phyloP scores from a whole-genome alignment of 2,329 filamentous ascomycete species.

The Ophiostoma piceae region DNA sequence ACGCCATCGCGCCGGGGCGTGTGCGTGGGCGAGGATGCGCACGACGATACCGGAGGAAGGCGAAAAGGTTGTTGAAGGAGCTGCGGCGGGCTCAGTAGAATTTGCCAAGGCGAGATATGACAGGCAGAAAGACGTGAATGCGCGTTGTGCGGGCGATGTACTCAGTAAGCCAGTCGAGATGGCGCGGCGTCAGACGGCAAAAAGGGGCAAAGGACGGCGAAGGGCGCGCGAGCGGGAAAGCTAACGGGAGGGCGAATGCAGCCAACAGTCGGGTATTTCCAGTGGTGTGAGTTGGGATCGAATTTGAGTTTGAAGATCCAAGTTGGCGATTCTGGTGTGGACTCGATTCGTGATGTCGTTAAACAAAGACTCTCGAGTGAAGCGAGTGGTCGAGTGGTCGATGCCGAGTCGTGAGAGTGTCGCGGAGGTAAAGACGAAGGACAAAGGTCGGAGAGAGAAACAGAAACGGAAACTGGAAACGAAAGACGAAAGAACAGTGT shows the following conservation, averaged over 20 bases:
- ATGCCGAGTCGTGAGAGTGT: neutral
- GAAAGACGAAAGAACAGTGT: slow-evolving; percentile 1
- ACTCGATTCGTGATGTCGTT: neutral
- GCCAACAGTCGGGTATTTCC: slow-evolving; percentile 16
- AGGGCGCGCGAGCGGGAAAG: slow-evolving; percentile 9
- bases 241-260: slow-evolving; percentile 14
- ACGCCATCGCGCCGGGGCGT: slow-evolving; percentile 57
- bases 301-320: neutral
- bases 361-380: neutral
- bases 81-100: neutral
- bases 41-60: slow-evolving; percentile 12
- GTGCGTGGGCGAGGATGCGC: slow-evolving; percentile 20
- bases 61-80: neutral
- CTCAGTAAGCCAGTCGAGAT: neutral
- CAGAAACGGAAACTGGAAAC: neutral
- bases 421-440: neutral
- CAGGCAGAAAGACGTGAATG: neutral
- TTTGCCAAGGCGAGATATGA: neutral
- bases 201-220: slow-evolving; percentile 8
- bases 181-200: neutral
- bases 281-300: neutral
- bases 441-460: neutral
- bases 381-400: neutral
- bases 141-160: neutral
- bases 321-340: neutral